Conservation (phyloP, 352 stramenopile species). For the Phytopythium delawarense region DNA sequence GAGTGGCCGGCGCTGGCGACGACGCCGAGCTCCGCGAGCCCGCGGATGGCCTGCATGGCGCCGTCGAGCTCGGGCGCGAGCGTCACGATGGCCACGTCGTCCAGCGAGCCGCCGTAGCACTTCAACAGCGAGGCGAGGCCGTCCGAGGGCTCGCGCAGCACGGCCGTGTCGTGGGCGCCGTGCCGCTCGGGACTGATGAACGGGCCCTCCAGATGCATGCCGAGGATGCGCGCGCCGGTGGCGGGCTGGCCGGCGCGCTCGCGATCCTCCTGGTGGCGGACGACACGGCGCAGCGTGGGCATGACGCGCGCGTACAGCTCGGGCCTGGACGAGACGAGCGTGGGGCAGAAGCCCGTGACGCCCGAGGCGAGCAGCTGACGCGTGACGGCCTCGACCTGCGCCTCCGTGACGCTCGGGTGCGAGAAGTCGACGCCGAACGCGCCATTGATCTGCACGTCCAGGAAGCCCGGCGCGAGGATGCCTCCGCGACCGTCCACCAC, state of each 20-base stretch:
- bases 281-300: slow-evolving; percentile 38
- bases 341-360: slow-evolving; percentile 88
- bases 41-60: slow-evolving; percentile 44
- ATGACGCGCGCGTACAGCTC: slow-evolving; percentile 61
- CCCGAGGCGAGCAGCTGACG: slow-evolving; percentile 54
- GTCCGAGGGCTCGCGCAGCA: slow-evolving; percentile 39
- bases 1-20: slow-evolving; percentile 79
- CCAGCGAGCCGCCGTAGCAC: slow-evolving; percentile 50
- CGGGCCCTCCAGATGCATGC: slow-evolving; percentile 87
- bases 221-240: slow-evolving; percentile 68
- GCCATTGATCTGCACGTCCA: slow-evolving; percentile 90
- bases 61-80: slow-evolving; percentile 84
- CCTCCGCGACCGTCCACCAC: slow-evolving; percentile 63
- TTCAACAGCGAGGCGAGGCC: slow-evolving; percentile 44
- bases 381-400: slow-evolving; percentile 45
- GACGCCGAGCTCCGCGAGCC: slow-evolving; percentile 37
- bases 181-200: slow-evolving; percentile 83
- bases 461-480: slow-evolving; percentile 82
- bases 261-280: slow-evolving; percentile 7
- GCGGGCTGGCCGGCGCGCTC: slow-evolving; percentile 13
- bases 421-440: slow-evolving; percentile 87
- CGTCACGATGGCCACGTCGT: slow-evolving; percentile 76
- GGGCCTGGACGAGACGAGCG: slow-evolving; percentile 72
- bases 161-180: slow-evolving; percentile 68
- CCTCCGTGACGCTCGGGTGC: slow-evolving; percentile 30